phyloP scores from a whole-genome alignment of 495 filamentous ascomycete genomes.

The Talaromyces adpressus region DNA sequence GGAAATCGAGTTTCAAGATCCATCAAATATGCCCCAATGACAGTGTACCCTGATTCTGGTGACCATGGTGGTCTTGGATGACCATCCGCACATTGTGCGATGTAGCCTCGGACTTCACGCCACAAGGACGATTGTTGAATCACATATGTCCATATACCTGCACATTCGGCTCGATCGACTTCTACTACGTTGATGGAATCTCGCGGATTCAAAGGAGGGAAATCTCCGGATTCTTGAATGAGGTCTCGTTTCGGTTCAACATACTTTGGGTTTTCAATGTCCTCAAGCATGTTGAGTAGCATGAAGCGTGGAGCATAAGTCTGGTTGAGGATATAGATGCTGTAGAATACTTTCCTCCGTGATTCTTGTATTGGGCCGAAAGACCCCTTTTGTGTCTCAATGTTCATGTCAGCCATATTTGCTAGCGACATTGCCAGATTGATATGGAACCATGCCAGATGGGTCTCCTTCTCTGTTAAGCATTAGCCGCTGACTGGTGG shows the following conservation, averaged over 20 bases:
- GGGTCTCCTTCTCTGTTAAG: not conserved
- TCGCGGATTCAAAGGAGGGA: conserved; percentile 3
- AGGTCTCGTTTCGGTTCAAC: conserved; percentile 7
- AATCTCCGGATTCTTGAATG: not conserved
- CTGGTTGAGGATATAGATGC: conserved; percentile 4
- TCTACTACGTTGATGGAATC: not conserved
- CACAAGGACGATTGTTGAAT: conserved; percentile 7
- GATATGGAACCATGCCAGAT: conserved; percentile 3
- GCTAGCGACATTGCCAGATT: conserved; percentile 4
- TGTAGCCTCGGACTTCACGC: conserved; percentile 7
- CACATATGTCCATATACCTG: conserved; percentile 8
- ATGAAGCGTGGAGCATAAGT: conserved; percentile 4
- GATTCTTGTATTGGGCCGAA: not conserved
- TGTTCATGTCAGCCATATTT: not conserved
- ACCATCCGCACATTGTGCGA: conserved; percentile 8
- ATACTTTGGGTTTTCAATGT: conserved; percentile 7
- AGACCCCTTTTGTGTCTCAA: not conserved
- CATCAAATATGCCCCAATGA: conserved; percentile 7
- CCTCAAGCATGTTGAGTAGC: conserved; percentile 7
- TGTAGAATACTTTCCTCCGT: conserved; percentile 7
- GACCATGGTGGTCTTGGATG: conserved; percentile 7
- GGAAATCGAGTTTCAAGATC: conserved; percentile 7
- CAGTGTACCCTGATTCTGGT: conserved; percentile 6
- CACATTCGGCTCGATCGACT: not conserved
- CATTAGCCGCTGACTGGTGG: not conserved